Evolutionary conservation across 768 basidiomycete genomes (phyloP).

Genomic region (Lyophyllum decastes): DNA sequence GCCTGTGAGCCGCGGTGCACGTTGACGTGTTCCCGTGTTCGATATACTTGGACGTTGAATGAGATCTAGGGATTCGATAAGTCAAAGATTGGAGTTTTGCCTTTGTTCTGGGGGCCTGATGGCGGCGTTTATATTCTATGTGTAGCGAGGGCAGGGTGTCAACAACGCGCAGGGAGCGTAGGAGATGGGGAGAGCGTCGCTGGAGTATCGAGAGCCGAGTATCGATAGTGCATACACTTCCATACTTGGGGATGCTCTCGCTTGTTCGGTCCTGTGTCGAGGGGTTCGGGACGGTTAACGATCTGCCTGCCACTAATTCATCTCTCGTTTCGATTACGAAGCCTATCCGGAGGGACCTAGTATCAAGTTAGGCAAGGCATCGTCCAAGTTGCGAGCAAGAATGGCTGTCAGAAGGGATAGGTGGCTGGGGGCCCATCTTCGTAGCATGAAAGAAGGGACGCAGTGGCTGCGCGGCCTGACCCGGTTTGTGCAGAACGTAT

Average conservation of each 20-base stretch:
- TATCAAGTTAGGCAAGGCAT: neutral
- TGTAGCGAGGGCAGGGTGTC: neutral
- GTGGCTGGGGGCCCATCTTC: neutral
- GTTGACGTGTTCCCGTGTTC: no score
- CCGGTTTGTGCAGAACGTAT: neutral
- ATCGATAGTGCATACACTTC: neutral
- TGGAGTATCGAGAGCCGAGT: neutral
- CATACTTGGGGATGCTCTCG: neutral
- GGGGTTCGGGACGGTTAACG: neutral
- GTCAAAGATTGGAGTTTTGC: conserved; percentile 1
- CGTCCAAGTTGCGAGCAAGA: neutral
- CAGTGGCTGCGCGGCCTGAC: neutral
- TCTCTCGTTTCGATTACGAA: neutral
- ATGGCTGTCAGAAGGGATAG: neutral
- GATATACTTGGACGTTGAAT: neutral
- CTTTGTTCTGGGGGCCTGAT: neutral
- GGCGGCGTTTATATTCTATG: neutral
- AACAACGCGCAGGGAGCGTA: neutral
- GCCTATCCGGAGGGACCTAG: neutral
- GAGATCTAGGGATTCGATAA: neutral
- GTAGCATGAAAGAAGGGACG: neutral
- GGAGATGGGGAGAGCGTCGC: no score
- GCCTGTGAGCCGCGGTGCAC: neutral
- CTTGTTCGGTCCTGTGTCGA: neutral
- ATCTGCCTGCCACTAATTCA: neutral